Conservation (phyloP, 2,329 filamentous ascomycete genomes). For the Ophiostoma angusticollis region DNA sequence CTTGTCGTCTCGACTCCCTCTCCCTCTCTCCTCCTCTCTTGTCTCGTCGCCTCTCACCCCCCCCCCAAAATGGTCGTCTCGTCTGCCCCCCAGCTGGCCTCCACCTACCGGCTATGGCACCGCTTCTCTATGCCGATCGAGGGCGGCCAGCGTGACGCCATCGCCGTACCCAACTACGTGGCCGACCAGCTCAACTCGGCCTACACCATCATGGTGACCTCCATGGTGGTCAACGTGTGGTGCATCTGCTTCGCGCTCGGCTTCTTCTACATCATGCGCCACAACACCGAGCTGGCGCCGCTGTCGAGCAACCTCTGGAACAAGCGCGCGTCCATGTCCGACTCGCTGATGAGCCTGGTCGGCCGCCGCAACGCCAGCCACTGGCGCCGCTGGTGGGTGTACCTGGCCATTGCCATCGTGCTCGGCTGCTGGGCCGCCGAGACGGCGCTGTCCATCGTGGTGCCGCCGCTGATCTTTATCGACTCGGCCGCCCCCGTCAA, state of each 20-base stretch:
- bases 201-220: constrained; percentile 11
- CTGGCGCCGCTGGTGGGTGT: constrained; percentile 12
- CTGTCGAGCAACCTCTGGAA: constrained; percentile 12
- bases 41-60: background rate
- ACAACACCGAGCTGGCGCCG: constrained; percentile 9
- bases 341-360: constrained; percentile 10
- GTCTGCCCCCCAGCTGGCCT: constrained; percentile 9
- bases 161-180: constrained; percentile 9
- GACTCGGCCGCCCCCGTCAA: constrained; percentile 11
- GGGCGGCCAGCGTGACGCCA: constrained; percentile 10
- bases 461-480: constrained; percentile 10
- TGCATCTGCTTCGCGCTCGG: constrained; percentile 11
- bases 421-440: constrained; percentile 10
- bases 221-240: constrained; percentile 11
- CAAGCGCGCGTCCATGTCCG: constrained; percentile 11
- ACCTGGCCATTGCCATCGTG: constrained; percentile 11
- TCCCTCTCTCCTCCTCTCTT: background rate
- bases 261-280: constrained; percentile 13
- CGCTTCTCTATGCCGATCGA: constrained; percentile 8
- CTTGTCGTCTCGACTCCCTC: background rate
- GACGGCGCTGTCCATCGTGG: constrained; percentile 8
- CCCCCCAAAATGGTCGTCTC: constrained; percentile 9
- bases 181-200: constrained; percentile 11
- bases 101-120: constrained; percentile 11
- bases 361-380: constrained; percentile 3